phyloP scores from a whole-genome alignment of 805 yeast species.

The Ogataea corticis region DNA sequence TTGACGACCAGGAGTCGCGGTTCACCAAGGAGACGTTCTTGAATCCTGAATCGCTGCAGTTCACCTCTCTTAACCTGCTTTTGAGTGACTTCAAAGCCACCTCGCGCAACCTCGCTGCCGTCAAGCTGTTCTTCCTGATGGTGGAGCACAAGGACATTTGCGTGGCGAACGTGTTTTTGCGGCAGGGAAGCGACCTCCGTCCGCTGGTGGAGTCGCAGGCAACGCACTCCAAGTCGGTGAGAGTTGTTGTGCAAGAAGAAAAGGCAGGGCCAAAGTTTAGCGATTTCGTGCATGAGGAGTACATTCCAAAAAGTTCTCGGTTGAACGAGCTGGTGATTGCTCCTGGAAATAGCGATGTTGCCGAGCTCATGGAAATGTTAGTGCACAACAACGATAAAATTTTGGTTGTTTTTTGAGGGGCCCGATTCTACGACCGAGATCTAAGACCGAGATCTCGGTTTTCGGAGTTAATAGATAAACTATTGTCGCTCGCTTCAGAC shows the following conservation, averaged over 20 bases:
- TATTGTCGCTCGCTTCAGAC: too few species aligned
- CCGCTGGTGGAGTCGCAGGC: conserved; percentile 2
- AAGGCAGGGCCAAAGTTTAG: neutral
- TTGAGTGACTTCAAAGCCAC: conserved; percentile 1
- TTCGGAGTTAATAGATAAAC: neutral
- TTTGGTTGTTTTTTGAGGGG: conserved; percentile 3
- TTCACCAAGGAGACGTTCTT: conserved; percentile 9
- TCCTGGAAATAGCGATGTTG: neutral
- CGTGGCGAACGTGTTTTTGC: conserved; percentile 8
- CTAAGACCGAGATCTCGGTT: neutral
- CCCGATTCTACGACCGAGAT: too few species aligned
- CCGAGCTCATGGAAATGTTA: neutral
- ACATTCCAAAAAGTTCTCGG: conserved; percentile 4
- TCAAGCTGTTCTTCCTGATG: conserved; percentile 10
- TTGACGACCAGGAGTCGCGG: conserved; percentile 2
- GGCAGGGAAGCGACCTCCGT: conserved; percentile 3
- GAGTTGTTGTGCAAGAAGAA: neutral
- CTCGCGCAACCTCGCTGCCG: conserved; percentile 4
- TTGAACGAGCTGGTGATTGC: conserved; percentile 9
- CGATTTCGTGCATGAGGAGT: neutral
- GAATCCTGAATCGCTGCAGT: conserved; percentile 10
- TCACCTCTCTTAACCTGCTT: conserved; percentile 6
- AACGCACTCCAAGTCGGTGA: neutral
- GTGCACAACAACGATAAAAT: conserved; percentile 10
- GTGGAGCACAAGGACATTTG: conserved; percentile 6